Percentiles rank a stretch among this genome's conserved stretches.
Conservation (phyloP, 139 green algal species). For the Chlorella sp. region DNA sequence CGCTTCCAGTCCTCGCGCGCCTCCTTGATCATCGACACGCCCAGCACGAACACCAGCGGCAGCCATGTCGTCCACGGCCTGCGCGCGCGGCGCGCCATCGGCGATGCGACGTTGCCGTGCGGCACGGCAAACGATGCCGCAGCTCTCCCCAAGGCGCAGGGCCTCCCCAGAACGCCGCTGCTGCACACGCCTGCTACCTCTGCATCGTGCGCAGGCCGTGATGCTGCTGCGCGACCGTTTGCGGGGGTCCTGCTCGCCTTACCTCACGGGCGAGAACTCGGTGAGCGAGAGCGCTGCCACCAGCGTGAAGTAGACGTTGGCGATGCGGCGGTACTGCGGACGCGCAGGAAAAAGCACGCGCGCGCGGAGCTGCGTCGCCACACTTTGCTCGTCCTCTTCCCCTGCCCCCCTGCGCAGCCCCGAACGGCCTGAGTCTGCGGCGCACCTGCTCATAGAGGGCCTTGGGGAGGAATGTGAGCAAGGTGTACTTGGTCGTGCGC, state of each 20-base stretch:
- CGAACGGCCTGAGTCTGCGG: too few relatives aligned
- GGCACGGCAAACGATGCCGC: too few relatives aligned
- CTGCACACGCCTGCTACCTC: too few relatives aligned
- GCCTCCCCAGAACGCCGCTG: too few relatives aligned
- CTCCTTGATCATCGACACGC: constrained; percentile 73
- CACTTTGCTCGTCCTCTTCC: neutral
- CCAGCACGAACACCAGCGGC: constrained; percentile 65
- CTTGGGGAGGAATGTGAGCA: constrained; percentile 66
- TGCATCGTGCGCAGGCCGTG: too few relatives aligned
- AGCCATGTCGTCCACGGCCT: constrained; percentile 50
- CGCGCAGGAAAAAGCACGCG: neutral
- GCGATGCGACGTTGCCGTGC: too few relatives aligned
- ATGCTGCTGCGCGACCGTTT: too few relatives aligned
- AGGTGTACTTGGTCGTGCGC: constrained; percentile 67
- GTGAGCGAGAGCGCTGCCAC: constrained; percentile 64
- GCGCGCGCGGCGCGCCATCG: too few relatives aligned
- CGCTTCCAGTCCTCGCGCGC: constrained; percentile 71
- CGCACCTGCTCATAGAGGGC: constrained; percentile 59
- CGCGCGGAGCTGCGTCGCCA: neutral
- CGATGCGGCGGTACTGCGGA: constrained; percentile 43
- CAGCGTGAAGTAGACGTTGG: constrained; percentile 76
- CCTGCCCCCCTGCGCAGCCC: too few relatives aligned
- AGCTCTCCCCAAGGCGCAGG: too few relatives aligned
- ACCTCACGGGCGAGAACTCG: constrained; percentile 47
- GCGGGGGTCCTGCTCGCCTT: too few relatives aligned